Conservation (phyloP, 2,329 filamentous ascomycete species). For the Hirsutella rhossiliensis region DNA sequence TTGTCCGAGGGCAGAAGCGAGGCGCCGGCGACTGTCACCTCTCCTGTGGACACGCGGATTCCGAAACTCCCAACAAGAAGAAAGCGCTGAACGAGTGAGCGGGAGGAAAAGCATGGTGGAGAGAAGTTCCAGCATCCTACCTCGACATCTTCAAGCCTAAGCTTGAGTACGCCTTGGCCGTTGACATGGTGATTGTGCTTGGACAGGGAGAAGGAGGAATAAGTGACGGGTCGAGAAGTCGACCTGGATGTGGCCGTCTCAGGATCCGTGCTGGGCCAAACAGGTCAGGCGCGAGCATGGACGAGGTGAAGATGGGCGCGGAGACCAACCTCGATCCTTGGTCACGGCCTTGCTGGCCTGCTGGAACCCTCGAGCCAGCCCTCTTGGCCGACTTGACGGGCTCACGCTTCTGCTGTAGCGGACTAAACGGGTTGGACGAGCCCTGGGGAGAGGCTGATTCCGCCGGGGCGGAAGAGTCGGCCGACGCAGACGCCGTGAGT, state of each 20-base stretch:
- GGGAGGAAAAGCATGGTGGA: neutral
- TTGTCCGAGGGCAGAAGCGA: slow-evolving; percentile 36
- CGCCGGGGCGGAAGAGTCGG: slow-evolving; percentile 3
- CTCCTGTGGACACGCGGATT: slow-evolving; percentile 47
- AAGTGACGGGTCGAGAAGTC: slow-evolving; percentile 13
- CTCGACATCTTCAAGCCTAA: slow-evolving; percentile 37
- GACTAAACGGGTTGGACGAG: slow-evolving; percentile 16
- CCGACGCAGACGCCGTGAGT: slow-evolving; percentile 8
- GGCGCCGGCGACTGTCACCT: slow-evolving; percentile 54
- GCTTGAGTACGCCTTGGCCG: slow-evolving; percentile 23
- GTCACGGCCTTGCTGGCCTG: neutral
- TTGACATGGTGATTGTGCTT: slow-evolving; percentile 30
- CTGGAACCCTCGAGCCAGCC: neutral
- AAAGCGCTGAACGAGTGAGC: slow-evolving; percentile 35
- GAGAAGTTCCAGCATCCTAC: slow-evolving; percentile 17
- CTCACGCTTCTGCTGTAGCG: slow-evolving; percentile 9
- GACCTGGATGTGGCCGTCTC: neutral
- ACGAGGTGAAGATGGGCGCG: neutral
- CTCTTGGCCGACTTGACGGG: slow-evolving; percentile 9
- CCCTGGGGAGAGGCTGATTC: slow-evolving; percentile 10
- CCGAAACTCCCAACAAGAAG: slow-evolving; percentile 58
- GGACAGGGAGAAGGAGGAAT: slow-evolving; percentile 33
- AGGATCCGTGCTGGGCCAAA: neutral
- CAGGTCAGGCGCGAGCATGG: neutral
- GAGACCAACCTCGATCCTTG: neutral